A percentile compares a stretch with the other conserved stretches of the same genome.
Conservation (phyloP, 805 yeast species). For the Suhomyces sp. region DNA sequence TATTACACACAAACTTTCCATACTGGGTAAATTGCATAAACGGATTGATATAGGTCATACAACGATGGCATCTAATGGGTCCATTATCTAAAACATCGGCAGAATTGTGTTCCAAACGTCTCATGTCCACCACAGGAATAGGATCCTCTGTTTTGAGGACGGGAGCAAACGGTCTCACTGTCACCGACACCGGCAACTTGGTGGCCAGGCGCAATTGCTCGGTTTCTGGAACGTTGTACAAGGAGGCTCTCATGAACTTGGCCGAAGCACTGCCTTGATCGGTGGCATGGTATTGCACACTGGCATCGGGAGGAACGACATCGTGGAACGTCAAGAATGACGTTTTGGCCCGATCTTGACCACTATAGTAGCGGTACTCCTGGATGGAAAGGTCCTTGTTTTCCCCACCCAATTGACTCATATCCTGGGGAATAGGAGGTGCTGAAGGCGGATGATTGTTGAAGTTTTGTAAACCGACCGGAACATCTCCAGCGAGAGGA, state of each 20-base stretch:
- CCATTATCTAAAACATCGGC: conserved; percentile 42
- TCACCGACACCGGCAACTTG: conserved; percentile 76
- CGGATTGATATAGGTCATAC: conserved; percentile 89
- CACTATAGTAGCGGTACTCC: conserved; percentile 20
- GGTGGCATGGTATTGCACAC: conserved; percentile 61
- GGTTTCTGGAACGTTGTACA: conserved; percentile 79
- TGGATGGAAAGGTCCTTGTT: conserved; percentile 10
- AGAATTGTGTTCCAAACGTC: conserved; percentile 21
- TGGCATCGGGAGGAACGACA: conserved; percentile 80
- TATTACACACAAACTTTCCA: conserved; percentile 73
- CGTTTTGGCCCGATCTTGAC: conserved; percentile 31
- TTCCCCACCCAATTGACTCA: background rate
- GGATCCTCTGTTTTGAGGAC: conserved; percentile 47
- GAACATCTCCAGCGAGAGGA: too few relatives aligned
- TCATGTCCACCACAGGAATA: conserved; percentile 69
- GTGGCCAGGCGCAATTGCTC: conserved; percentile 69
- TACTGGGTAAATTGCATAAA: conserved; percentile 66
- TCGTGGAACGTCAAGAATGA: conserved; percentile 72
- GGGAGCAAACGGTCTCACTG: conserved; percentile 84
- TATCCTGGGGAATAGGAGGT: conserved; percentile 1
- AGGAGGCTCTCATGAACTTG: conserved; percentile 68
- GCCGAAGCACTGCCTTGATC: conserved; percentile 91
- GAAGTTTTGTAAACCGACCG: too few relatives aligned
- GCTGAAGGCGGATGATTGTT: background rate
- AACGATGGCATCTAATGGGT: conserved; percentile 88